Evolutionary conservation across 164 flowering plant genomes (phyloP).

Genomic region (Houttuynia cordata): DNA sequence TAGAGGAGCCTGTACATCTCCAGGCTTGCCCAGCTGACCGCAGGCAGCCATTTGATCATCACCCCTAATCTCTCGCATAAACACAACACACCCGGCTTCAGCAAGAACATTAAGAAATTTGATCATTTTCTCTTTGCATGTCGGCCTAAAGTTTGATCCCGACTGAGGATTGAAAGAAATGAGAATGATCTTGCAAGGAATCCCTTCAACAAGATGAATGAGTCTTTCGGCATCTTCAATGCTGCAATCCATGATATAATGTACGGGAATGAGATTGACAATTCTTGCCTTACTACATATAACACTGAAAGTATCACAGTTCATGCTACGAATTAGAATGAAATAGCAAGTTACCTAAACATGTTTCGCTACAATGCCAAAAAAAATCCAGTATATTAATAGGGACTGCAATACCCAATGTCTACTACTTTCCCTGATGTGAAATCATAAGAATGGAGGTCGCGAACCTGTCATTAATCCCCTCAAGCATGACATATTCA

Average conservation of each 20-base stretch:
- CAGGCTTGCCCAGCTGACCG: conserved; percentile 94
- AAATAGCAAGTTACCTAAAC: too few relatives aligned
- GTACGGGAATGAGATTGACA: not conserved
- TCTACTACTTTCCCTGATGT: not conserved
- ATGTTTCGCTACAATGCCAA: too few relatives aligned
- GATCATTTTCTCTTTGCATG: conserved; percentile 62
- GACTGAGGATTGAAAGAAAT: conserved; percentile 76
- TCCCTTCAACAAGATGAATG: conserved; percentile 60
- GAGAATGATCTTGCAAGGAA: conserved; percentile 95
- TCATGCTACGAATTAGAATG: too few relatives aligned
- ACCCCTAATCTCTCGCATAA: conserved; percentile 69
- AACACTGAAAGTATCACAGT: too few relatives aligned
- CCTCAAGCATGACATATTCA: conserved; percentile 97
- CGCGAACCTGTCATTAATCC: conserved; percentile 85
- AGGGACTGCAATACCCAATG: not conserved
- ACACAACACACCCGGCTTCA: conserved; percentile 62
- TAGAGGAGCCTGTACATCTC: conserved; percentile 63
- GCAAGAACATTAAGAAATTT: conserved; percentile 70
- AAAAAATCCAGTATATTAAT: too few relatives aligned
- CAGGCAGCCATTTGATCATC: conserved; percentile 98
- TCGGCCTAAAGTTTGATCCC: conserved; percentile 71
- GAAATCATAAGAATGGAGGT: not conserved
- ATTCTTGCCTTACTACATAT: too few relatives aligned
- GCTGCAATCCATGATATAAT: conserved; percentile 30
- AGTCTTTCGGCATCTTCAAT: conserved; percentile 83